Evolutionary conservation across 176 grass and related monocot genomes (phyloP).

Genomic region (Eleusine indica): DNA sequence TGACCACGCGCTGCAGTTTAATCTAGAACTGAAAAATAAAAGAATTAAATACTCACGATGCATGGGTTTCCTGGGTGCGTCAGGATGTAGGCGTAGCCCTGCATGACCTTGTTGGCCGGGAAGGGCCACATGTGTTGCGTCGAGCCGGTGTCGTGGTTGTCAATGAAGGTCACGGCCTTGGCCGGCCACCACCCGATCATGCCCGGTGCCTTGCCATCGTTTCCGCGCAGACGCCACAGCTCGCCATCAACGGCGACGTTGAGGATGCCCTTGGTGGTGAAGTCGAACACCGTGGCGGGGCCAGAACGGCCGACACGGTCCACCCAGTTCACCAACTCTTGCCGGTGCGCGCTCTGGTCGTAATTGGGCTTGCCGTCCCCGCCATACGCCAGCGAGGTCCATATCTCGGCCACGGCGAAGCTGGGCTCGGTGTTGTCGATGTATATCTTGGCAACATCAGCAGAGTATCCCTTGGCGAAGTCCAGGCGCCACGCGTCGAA

Average conservation of each 20-base stretch:
- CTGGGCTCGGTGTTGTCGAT: constrained; percentile 53
- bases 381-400: constrained; percentile 53
- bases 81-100: constrained; percentile 93
- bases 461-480: constrained; percentile 74
- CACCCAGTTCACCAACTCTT: constrained; percentile 83
- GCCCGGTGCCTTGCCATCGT: constrained; percentile 63
- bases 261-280: constrained; percentile 78
- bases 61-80: constrained; percentile 77
- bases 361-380: constrained; percentile 43
- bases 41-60: constrained; percentile 57
- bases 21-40: not conserved
- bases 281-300: constrained; percentile 62
- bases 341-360: constrained; percentile 58
- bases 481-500: constrained; percentile 87
- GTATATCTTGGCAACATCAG: constrained; percentile 70
- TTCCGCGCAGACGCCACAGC: constrained; percentile 56
- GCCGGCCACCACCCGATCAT: constrained; percentile 71
- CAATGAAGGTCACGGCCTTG: constrained; percentile 80
- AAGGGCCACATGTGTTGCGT: constrained; percentile 83
- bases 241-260: constrained; percentile 70
- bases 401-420: constrained; percentile 77
- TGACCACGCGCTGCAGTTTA: not conserved
- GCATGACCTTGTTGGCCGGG: constrained; percentile 81
- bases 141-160: constrained; percentile 87
- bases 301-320: constrained; percentile 30